phyloP scores from a whole-genome alignment of 208 protist genomes.

The Endotrypanum monterogeii region DNA sequence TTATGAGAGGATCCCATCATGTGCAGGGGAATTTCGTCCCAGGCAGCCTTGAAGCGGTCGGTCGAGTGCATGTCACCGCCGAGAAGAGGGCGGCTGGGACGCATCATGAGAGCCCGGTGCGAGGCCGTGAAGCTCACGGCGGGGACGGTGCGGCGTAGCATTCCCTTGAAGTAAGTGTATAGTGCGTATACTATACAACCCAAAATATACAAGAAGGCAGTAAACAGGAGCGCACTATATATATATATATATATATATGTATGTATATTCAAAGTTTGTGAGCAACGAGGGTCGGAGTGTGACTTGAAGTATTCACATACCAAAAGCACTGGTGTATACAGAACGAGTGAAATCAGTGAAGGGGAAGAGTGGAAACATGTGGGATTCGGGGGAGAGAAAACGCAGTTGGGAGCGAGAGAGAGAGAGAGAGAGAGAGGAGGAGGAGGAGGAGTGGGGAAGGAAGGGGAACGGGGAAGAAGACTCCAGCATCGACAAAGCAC shows the following conservation, averaged over 20 bases:
- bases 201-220: constrained; percentile 22
- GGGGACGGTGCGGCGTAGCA: constrained; percentile 78
- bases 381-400: background rate
- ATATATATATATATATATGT: too few relatives aligned
- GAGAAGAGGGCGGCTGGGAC: constrained; percentile 64
- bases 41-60: constrained; percentile 84
- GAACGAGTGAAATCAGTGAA: background rate
- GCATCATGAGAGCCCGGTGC: constrained; percentile 74
- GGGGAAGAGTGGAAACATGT: too few relatives aligned
- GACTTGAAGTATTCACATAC: background rate
- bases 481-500: background rate
- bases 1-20: constrained; percentile 67
- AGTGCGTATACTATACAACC: background rate
- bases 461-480: background rate
- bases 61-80: constrained; percentile 78
- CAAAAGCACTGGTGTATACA: background rate
- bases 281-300: background rate
- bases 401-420: constrained; percentile 1
- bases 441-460: background rate
- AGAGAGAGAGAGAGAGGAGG: constrained; percentile 1
- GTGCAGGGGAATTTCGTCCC: constrained; percentile 83
- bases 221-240: background rate
- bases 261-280: too few relatives aligned
- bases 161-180: constrained; percentile 11
- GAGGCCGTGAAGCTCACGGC: constrained; percentile 83